Base-by-base conservation (phyloP, 768 basidiomycete species). In the Boletellus ananas region DNA sequence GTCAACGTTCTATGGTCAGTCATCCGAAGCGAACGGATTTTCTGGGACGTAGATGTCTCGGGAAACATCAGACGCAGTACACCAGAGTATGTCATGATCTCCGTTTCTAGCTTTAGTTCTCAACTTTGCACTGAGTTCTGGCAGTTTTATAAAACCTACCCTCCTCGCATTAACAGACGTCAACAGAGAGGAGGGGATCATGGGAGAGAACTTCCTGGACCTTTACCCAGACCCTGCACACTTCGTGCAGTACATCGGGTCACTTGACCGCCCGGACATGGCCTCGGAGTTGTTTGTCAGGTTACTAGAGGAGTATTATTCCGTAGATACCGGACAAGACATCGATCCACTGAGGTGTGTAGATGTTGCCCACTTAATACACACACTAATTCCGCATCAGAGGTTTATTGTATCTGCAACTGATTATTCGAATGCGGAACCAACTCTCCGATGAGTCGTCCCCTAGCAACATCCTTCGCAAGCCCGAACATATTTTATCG, bases 341-440 rank as follows among this genome's bases (percentile, higher is more conserved):
- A 10, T 43, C 17, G 57, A 59, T 34, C 66, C 66, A 11, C 52
- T 48, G 36, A 59, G 61, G 65, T 66, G 39, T 44, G 46, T 27
- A 47, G 34, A 46, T 35, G 4, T 34, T 39, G 36, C 23, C 23
- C 7, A 20, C 35, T 18, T 12, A 14, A 34, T 44, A 43, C 35
- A 37, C 39, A 3, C 36, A 31, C 51, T 51, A 21, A 48, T 23
- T 61, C 47, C 13, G 49, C 4, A 10, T 29, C 47, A 90, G 88
- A 53, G 79, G 82, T 0, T 60, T 97, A 31, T 72, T 88, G 6
- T 82, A 83, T 56, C 76, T 95, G 20, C 91, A 94, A 61, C 73
- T 95, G 33, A 81, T 91, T 31, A 74, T 93, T 53, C 82, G 87
- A 58, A 86, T 96, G 75, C 89, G 94, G 63, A 74, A 80, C 1